Evolutionary conservation across 768 basidiomycete species (phyloP), one percentile per base, ranked within the genome.

Genomic region (Daedaleopsis sinensis): DNA sequence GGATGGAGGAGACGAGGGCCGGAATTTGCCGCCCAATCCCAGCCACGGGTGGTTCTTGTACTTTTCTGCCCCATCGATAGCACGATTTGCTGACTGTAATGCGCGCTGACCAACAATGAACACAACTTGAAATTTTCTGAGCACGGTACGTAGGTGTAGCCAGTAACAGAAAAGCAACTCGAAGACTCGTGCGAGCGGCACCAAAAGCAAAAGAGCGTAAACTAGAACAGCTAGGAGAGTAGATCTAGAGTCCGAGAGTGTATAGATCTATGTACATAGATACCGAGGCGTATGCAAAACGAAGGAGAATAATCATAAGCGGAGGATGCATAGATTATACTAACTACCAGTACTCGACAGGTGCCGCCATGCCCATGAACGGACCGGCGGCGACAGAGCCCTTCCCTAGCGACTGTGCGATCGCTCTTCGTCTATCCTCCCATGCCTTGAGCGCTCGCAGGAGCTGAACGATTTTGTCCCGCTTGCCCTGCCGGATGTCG

Each of bases 401-500:
- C 47, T 65, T 66, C 19, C 82, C 84, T 44, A 90, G 76, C 39
- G 81, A 84, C 61, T 77, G 77, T 44, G 81, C 79, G 23, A 90
- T 77, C 12, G 80, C 79, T 57, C 73, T 79, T 37, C 89, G 75
- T 76, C 88, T 89, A 42, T 94, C 92, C 72, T 93, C 90, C 93
- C 93, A 93, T 0, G 75, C 72, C 74, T 86, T 91, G 67, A 94
- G 71, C 39, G 90, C 89, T 66, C 80, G 85, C 68, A 98, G 72
- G 37, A 98, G 77, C 72, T 94, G 89, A 5, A 89, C 67, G 62
- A 96, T 84, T 78, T 93, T 95, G 48, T 90, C 88, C 51, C 86
- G 79, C 71, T 90, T 92, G 35, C 91, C 93, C 62, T 86, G 84
- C 53, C 93, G 81, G 37, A 98, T 82, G 74, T 98, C 96, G 71